phyloP scores from a whole-genome alignment of 192 early-diverging fungal genomes.

The Linnemannia hyalina region DNA sequence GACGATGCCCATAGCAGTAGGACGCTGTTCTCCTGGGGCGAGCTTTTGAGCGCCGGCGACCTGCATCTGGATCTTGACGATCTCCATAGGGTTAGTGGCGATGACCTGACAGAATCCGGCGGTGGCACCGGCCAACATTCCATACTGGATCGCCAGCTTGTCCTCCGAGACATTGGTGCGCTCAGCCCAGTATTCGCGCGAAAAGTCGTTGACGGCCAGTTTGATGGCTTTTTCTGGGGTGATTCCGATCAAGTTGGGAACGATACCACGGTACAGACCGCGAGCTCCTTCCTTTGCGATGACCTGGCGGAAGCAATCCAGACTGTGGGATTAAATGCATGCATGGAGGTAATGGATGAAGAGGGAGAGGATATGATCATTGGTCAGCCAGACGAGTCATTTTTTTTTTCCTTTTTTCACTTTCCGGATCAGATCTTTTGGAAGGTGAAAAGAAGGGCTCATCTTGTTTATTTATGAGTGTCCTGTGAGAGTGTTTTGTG shows the following conservation, averaged over 20 bases:
- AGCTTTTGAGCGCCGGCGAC: conserved; percentile 48
- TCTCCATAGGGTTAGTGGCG: conserved; percentile 72
- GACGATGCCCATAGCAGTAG: conserved; percentile 57
- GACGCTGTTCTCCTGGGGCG: conserved; percentile 26
- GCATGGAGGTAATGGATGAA: neutral
- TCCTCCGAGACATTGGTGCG: conserved; percentile 44
- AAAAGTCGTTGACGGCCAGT: conserved; percentile 67
- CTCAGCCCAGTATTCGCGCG: conserved; percentile 58
- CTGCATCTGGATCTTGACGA: conserved; percentile 70
- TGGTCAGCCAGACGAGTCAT: neutral
- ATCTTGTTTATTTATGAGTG: neutral
- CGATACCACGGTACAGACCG: conserved; percentile 64
- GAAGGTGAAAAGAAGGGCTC: neutral
- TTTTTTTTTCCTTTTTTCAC: neutral
- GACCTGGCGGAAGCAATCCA: conserved; percentile 58
- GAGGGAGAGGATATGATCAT: neutral
- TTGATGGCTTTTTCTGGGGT: conserved; percentile 73
- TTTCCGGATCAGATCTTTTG: neutral
- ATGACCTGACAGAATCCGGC: conserved; percentile 70
- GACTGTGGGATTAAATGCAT: conserved; percentile 3
- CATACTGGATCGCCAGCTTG: conserved; percentile 56
- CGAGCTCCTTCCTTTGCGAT: conserved; percentile 58
- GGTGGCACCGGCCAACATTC: conserved; percentile 65
- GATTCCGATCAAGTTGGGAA: conserved; percentile 65
- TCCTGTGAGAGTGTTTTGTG: neutral